Evolutionary conservation across 768 basidiomycete genomes (phyloP), one percentile per base, ranked within the genome.

Genomic region (Imleria badia): DNA sequence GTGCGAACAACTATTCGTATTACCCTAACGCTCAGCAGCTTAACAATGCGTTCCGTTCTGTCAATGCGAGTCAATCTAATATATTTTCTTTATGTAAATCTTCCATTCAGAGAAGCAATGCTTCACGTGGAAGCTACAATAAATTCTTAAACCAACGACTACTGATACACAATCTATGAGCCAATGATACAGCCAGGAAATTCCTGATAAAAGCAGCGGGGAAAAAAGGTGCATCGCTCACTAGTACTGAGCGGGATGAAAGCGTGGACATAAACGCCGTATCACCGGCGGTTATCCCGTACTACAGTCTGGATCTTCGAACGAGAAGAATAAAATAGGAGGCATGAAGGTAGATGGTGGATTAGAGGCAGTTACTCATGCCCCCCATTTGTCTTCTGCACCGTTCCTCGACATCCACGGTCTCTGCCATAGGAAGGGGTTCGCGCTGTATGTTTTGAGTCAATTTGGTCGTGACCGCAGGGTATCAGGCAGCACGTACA

Each of bases 121-220:
- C 12, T 43, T 22, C 6, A 10, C 8, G 10, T 38, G 12, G 7
- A 35, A 13, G 29, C n/a, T 39, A 55, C 30, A 49, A 5, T n/a
- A 29, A 29, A 45, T 19, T 22, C 11, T 49, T 36, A 26, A 45
- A 14, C 29, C 13, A 29, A 43, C 3, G 1, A 39, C 51, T 69
- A 67, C 7, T 1, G 30, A 67, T 71, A 69, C 70, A 69, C 2
- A 17, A 30, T 70, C 59, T 72, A 68, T 23, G 39, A n/a, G 12
- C 20, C 12, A 60, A 51, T 30, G 19, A 61, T 63, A 68, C 62
- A 71, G 20, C 44, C 45, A 51, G 11, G 6, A 3, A 47, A 55
- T 31, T 17, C 54, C 19, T 15, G 14, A 39, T 26, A 44, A 20
- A 10, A 44, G 34, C 34, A 12, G 33, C 4, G 7, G n/a, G 41